Evolutionary conservation across 106 monocot genomes (phyloP).

Genomic region (Acorus gramineus): DNA sequence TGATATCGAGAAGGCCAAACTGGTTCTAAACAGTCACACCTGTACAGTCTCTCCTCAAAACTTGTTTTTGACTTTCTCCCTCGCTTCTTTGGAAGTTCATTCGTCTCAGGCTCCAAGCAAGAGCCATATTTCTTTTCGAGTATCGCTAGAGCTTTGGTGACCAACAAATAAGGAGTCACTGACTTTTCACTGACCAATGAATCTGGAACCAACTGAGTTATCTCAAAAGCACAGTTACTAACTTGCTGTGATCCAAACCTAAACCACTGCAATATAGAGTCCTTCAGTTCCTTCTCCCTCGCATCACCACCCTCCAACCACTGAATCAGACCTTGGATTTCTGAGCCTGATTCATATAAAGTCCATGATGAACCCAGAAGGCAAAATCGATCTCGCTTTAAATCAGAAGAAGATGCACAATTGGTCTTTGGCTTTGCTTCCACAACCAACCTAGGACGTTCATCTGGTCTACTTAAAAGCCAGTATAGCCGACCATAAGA

Average conservation of each 20-base stretch:
- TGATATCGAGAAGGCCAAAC: constrained; percentile 84
- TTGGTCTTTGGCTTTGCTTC: constrained; percentile 33
- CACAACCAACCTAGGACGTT: constrained; percentile 68
- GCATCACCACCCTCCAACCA: constrained; percentile 66
- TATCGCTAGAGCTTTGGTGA: constrained; percentile 44
- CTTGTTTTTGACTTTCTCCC: constrained; percentile 50
- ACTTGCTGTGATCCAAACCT: constrained; percentile 31
- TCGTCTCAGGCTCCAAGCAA: constrained; percentile 41
- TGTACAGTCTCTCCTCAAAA: constrained; percentile 57
- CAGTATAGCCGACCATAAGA: constrained; percentile 74
- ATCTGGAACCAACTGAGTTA: constrained; percentile 13
- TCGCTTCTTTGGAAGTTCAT: constrained; percentile 46
- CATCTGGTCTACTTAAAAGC: constrained; percentile 64
- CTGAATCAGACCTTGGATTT: constrained; percentile 53
- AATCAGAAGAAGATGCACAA: constrained; percentile 11
- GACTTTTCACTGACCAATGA: constrained; percentile 16
- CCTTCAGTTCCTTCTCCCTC: constrained; percentile 77
- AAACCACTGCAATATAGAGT: constrained; percentile 65
- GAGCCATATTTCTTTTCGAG: constrained; percentile 73
- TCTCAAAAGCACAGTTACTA: constrained; percentile 11
- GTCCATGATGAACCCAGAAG: constrained; percentile 20
- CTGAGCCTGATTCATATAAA: constrained; percentile 65
- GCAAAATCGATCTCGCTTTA: background rate
- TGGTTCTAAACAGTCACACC: constrained; percentile 91
- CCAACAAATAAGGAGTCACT: constrained; percentile 13